Percentiles rank a stretch among this genome's conserved stretches.
Evolutionary conservation across 2,329 filamentous ascomycete genomes (phyloP).

Genomic region (Hortaea sp.): DNA sequence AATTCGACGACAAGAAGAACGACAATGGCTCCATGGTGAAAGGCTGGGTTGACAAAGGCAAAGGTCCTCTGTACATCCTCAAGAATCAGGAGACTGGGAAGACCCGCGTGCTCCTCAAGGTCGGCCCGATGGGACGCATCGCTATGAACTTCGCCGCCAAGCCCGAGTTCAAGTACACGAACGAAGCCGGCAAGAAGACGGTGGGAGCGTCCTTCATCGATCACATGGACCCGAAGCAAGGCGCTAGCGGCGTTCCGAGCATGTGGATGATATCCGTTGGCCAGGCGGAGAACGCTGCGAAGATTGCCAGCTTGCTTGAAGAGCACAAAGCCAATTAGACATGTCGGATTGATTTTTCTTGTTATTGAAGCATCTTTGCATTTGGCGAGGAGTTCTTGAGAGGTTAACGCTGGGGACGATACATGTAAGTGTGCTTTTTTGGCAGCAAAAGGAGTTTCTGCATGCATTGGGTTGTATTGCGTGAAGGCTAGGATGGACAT

Average conservation of each 20-base stretch:
- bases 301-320: constrained; percentile 33
- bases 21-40: constrained; percentile 43
- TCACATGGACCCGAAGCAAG: constrained; percentile 17
- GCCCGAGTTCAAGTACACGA: constrained; percentile 51
- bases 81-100: constrained; percentile 60
- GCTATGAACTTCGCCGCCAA: constrained; percentile 61
- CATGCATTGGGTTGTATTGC: too few relatives aligned
- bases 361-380: background rate
- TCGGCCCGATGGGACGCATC: constrained; percentile 65
- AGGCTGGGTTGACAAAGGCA: constrained; percentile 59
- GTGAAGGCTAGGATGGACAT: background rate
- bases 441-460: background rate
- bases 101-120: constrained; percentile 59
- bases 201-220: constrained; percentile 27
- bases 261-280: constrained; percentile 65
- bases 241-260: constrained; percentile 51
- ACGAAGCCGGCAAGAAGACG: constrained; percentile 37
- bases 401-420: background rate
- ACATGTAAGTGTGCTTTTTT: background rate
- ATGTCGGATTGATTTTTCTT: too few relatives aligned
- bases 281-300: constrained; percentile 41
- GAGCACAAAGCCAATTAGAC: constrained; percentile 34
- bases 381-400: constrained; percentile 1
- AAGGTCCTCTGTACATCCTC: constrained; percentile 62
- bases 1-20: constrained; percentile 42